Base-by-base conservation (phyloP, 2,329 filamentous ascomycete species). In the Diaporthe vaccinii region DNA sequence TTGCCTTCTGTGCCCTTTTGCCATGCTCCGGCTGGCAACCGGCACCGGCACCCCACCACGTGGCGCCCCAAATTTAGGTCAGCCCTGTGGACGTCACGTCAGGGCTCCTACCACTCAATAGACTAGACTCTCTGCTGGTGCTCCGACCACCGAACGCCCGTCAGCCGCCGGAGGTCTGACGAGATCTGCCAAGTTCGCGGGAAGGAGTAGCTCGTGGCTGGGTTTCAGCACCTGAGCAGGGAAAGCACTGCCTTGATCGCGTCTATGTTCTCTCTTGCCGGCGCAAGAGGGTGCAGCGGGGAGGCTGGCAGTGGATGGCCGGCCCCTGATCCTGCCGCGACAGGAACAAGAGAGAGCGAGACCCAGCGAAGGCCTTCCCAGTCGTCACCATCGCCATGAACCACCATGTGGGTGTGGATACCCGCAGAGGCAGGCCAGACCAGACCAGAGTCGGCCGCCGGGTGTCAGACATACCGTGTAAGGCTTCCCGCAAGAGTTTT, bases 21-120 rank as follows among this genome's bases (percentile, higher is more conserved):
- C 31, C 39, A 10, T 67, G 34, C 25, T 46, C 34, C 41, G 61
- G 61, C 61, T 34, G 59, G 59, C 59, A 46, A 25, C 59, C n/a
- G 39, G 39, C n/a, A 31, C 59, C 59, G 28, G 15, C 59, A 20
- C 61, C 41, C 39, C 51, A 58, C 74, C 74, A 75, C 74, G 74
- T 75, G 74, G 74, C 46, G 31, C n/a, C 28, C 59, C 70, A 73
- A 53, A 55, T 70, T 69, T 69, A 73, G 69, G 55, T 72, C 69
- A 51, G 55, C 69, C 69, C 41, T 49, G 53, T 61, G 69, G 28
- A 51, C 17, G 53, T 46, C 53, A 59, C 17, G 10, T 58, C 68
- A 71, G 68, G 57, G n/a, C 15, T 12, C 28, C 15, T 51, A 20
- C 28, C 53, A 57, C 12, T 4, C 25, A 31, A 57, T 22, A 31